A percentile compares a stretch with the other conserved stretches of the same genome.
phyloP scores from a whole-genome alignment of 2,329 filamentous ascomycete species.

The Aspergillus sergii region DNA sequence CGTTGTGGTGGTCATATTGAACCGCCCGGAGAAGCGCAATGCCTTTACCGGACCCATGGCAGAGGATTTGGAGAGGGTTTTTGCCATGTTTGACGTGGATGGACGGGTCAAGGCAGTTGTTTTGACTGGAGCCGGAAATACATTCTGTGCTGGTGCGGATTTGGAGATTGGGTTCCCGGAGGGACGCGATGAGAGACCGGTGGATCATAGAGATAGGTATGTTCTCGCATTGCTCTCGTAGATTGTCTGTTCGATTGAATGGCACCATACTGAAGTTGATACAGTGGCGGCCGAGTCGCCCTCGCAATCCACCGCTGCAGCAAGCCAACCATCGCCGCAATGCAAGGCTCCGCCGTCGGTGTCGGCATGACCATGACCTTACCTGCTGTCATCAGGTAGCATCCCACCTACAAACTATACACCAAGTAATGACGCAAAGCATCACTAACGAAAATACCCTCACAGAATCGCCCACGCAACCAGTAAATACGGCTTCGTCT shows the following conservation, averaged over 20 bases:
- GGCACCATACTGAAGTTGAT: background rate
- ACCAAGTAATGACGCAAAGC: background rate
- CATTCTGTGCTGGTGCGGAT: constrained; percentile 58
- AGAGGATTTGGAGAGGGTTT: constrained; percentile 43
- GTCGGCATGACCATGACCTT: constrained; percentile 63
- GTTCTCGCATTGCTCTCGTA: constrained; percentile 8
- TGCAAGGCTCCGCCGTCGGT: constrained; percentile 60
- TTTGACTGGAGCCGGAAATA: constrained; percentile 53
- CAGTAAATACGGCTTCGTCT: constrained; percentile 75
- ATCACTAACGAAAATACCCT: background rate
- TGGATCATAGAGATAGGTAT: constrained; percentile 59
- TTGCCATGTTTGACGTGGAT: constrained; percentile 51
- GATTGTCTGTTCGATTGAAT: background rate
- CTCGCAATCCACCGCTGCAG: constrained; percentile 61
- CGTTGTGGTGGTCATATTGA: constrained; percentile 54
- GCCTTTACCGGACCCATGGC: constrained; percentile 59
- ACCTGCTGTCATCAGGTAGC: constrained; percentile 55
- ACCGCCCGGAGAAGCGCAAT: constrained; percentile 61
- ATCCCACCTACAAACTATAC: too few relatives aligned
- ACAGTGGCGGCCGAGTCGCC: constrained; percentile 35
- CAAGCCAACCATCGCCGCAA: constrained; percentile 59
- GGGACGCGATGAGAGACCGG: constrained; percentile 41
- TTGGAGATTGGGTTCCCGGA: constrained; percentile 55
- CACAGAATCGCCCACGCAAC: constrained; percentile 54
- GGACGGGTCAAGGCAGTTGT: constrained; percentile 58